phyloP scores from a whole-genome alignment of 805 yeast species.

The Wickerhamomyces bovis region DNA sequence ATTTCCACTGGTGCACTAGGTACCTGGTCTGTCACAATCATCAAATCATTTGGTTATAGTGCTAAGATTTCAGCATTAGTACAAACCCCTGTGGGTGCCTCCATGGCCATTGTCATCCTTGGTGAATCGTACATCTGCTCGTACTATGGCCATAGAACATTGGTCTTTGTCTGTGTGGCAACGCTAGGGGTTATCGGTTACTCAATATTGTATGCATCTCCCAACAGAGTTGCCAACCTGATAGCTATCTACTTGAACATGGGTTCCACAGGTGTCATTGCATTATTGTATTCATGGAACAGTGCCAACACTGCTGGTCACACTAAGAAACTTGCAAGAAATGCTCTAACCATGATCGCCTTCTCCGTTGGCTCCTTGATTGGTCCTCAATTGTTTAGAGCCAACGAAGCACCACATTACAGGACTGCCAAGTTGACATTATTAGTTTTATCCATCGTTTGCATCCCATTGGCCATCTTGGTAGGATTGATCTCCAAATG shows the following conservation, averaged over 20 bases:
- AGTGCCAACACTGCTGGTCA: conserved; percentile 58
- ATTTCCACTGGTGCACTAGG: conserved; percentile 44
- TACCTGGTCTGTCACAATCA: conserved; percentile 31
- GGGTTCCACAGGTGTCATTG: conserved; percentile 52
- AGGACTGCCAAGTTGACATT: conserved; percentile 53
- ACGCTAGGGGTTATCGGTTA: conserved; percentile 46
- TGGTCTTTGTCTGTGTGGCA: conserved; percentile 33
- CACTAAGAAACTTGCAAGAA: conserved; percentile 49
- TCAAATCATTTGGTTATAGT: conserved; percentile 41
- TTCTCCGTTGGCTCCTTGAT: conserved; percentile 53
- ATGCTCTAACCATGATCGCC: conserved; percentile 50
- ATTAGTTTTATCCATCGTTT: conserved; percentile 43
- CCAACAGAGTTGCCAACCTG: conserved; percentile 39
- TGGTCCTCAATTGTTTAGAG: conserved; percentile 60
- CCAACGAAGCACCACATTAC: conserved; percentile 45
- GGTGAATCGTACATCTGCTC: conserved; percentile 33
- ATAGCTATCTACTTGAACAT: conserved; percentile 44
- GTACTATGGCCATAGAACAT: conserved; percentile 29
- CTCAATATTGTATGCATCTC: conserved; percentile 36
- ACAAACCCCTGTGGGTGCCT: conserved; percentile 54
- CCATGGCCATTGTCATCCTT: conserved; percentile 37
- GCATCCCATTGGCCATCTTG: conserved; percentile 36
- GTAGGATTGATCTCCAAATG: conserved; percentile 37
- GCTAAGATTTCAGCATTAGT: conserved; percentile 37
- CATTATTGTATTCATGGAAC: conserved; percentile 56